phyloP scores from a whole-genome alignment of 2,329 filamentous ascomycete genomes.

The Aspergillus sp. region DNA sequence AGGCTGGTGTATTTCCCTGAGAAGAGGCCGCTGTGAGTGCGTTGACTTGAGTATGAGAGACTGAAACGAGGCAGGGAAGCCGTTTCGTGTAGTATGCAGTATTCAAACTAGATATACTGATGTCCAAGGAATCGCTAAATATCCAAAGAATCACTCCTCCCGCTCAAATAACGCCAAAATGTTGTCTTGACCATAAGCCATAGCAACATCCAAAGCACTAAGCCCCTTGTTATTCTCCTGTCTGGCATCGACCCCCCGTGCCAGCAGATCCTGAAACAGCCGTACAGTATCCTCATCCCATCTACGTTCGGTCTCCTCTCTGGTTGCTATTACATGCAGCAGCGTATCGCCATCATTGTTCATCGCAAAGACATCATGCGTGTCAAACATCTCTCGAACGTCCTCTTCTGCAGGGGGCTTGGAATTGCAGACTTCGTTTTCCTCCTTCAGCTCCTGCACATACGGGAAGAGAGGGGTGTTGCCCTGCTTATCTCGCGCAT shows the following conservation, averaged over 20 bases:
- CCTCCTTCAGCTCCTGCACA: neutral
- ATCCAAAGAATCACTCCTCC: conserved; percentile 11
- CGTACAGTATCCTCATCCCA: neutral
- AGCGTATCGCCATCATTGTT: conserved; percentile 11
- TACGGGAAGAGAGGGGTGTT: conserved; percentile 8
- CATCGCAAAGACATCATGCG: conserved; percentile 4
- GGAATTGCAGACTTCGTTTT: neutral
- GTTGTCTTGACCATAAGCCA: conserved; percentile 3
- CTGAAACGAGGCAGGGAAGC: no score
- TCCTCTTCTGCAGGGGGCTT: neutral
- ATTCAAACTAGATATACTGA: no score
- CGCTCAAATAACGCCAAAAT: conserved; percentile 13
- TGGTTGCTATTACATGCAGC: conserved; percentile 3
- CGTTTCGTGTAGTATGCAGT: no score
- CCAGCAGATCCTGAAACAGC: conserved; percentile 2
- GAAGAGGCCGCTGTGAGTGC: no score
- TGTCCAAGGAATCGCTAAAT: no score
- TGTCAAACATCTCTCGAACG: neutral
- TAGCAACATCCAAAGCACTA: conserved; percentile 14
- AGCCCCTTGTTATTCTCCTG: conserved; percentile 13
- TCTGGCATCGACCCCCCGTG: conserved; percentile 5
- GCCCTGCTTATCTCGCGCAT: conserved; percentile 3
- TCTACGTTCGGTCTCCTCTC: neutral
- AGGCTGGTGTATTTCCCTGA: no score
- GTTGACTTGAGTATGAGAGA: no score